These are phyloP conservation scores for Coemansia sp. DNA, from an alignment of 192 early-diverging fungal genomes.

Conservation along the genomic window DNA sequence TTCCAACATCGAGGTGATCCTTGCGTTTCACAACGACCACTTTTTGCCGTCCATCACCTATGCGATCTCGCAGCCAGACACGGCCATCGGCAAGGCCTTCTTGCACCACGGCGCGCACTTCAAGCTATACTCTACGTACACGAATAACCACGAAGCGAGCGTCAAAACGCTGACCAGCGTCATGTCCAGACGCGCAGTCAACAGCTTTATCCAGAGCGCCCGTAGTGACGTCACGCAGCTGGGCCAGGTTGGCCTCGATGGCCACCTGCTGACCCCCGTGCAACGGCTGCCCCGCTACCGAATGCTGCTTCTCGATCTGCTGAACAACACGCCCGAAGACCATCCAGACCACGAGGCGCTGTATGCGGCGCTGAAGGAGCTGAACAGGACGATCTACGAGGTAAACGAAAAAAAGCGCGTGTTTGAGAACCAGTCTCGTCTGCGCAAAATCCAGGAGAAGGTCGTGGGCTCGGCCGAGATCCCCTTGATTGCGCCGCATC, in stretches of 20 bases:
- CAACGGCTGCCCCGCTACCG: slow-evolving; percentile 94
- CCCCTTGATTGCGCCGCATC: slow-evolving; percentile 55
- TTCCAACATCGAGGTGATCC: slow-evolving; percentile 77
- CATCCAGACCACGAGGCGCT: slow-evolving; percentile 79
- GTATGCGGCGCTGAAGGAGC: slow-evolving; percentile 61
- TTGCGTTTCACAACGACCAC: slow-evolving; percentile 64
- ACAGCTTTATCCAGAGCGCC: slow-evolving; percentile 36
- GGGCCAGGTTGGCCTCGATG: slow-evolving; percentile 76
- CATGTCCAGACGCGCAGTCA: slow-evolving; percentile 35
- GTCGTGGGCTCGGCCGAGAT: slow-evolving; percentile 42
- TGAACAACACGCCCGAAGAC: slow-evolving; percentile 66
- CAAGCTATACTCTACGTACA: slow-evolving; percentile 81
- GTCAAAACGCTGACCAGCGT: slow-evolving; percentile 58
- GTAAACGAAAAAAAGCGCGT: slow-evolving; percentile 85
- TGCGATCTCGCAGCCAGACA: slow-evolving; percentile 32
- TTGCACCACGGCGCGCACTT: slow-evolving; percentile 69
- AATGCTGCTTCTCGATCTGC: slow-evolving; percentile 80
- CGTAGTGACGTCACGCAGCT: slow-evolving; percentile 60
- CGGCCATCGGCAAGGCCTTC: slow-evolving; percentile 73
- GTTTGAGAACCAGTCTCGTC: slow-evolving; percentile 54
- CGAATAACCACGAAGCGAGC: slow-evolving; percentile 80
- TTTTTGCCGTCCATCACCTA: slow-evolving; percentile 59
- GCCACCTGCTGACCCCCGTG: slow-evolving; percentile 84
- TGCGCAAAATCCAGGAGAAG: slow-evolving; percentile 59
- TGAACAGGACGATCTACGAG: slow-evolving; percentile 66